Conservation (phyloP, 495 filamentous ascomycete species). For the Penicillium desertorum region DNA sequence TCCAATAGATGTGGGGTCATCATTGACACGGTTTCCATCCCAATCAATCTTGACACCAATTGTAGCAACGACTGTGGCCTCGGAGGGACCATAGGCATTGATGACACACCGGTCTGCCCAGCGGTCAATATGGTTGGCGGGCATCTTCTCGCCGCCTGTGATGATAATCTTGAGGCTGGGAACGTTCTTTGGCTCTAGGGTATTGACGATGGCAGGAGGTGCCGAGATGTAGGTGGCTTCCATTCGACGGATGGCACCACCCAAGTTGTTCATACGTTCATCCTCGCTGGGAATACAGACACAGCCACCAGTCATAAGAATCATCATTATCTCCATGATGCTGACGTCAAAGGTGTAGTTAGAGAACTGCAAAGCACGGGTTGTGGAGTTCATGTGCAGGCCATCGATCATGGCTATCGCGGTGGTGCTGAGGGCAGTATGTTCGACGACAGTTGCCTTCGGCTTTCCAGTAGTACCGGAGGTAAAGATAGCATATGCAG, state of each 20-base stretch:
- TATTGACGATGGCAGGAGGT: constrained; percentile 50
- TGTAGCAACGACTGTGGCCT: constrained; percentile 50
- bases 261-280: constrained; percentile 51
- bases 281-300: constrained; percentile 64
- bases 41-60: constrained; percentile 38
- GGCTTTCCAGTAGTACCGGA: constrained; percentile 54
- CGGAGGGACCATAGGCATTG: constrained; percentile 57
- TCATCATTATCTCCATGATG: constrained; percentile 64
- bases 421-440: constrained; percentile 38
- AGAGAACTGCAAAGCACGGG: constrained; percentile 66
- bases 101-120: constrained; percentile 47
- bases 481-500: constrained; percentile 51
- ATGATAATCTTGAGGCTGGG: constrained; percentile 50
- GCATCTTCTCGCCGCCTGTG: constrained; percentile 59
- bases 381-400: constrained; percentile 47
- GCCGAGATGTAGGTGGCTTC: constrained; percentile 39
- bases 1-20: constrained; percentile 43
- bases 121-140: constrained; percentile 39
- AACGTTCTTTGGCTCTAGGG: constrained; percentile 46
- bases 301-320: constrained; percentile 61
- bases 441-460: constrained; percentile 49
- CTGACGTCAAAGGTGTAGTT: constrained; percentile 69
- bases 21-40: constrained; percentile 45
- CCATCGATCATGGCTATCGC: constrained; percentile 35
- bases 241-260: constrained; percentile 42